Percentiles rank a stretch among this genome's conserved stretches.
phyloP scores from a whole-genome alignment of 169 alveolate genomes.

The Eimeria maxima region DNA sequence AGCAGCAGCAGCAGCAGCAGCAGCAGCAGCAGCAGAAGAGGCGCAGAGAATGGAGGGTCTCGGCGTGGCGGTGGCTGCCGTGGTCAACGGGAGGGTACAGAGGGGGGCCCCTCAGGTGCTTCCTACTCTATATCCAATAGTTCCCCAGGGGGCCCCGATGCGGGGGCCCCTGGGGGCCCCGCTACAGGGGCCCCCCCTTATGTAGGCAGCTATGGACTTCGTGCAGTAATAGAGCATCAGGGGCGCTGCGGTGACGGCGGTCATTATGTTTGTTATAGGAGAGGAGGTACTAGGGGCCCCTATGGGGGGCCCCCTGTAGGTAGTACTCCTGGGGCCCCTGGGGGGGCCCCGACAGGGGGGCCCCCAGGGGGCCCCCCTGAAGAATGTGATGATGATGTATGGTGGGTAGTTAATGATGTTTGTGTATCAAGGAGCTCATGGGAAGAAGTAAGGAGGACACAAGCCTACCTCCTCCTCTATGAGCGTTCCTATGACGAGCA shows the following conservation, averaged over 20 bases:
- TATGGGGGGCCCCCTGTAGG: background rate
- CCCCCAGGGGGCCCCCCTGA: constrained; percentile 27
- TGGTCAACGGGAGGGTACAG: no score
- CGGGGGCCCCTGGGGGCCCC: no score
- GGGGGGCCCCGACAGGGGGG: constrained; percentile 20
- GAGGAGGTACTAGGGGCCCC: constrained; percentile 3
- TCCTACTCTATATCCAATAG: no score
- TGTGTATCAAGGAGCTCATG: constrained; percentile 54
- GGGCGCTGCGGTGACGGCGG: constrained; percentile 76
- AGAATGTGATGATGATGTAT: background rate
- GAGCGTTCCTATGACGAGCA: background rate
- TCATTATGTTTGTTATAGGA: constrained; percentile 64
- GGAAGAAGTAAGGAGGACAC: constrained; percentile 52
- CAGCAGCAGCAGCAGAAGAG: constrained; percentile 14
- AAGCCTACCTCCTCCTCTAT: constrained; percentile 60
- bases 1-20: no score
- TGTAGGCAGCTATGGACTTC: constrained; percentile 2
- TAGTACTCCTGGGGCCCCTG: constrained; percentile 23
- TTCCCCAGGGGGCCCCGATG: no score
- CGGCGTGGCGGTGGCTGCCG: no score
- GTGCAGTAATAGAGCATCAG: constrained; percentile 74
- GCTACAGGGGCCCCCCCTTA: background rate
- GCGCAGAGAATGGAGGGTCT: background rate
- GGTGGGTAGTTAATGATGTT: constrained; percentile 76
- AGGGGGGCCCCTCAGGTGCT: no score